A percentile compares a stretch with the other conserved stretches of the same genome.
phyloP scores from a whole-genome alignment of 73 alveolate species.

The Effrenium voratum region DNA sequence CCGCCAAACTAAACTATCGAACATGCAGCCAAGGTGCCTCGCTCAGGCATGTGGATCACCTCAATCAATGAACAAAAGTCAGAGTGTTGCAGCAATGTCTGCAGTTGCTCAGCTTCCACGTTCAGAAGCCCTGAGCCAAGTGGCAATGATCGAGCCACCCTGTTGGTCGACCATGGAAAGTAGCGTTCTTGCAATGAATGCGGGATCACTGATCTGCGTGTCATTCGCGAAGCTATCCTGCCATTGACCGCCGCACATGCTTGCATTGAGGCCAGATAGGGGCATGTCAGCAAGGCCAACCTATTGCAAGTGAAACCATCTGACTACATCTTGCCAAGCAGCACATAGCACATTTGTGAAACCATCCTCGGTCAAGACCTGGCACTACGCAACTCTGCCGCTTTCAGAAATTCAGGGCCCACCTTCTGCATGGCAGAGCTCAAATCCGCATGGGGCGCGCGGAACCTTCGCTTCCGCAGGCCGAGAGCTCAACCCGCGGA shows the following conservation, averaged over 20 bases:
- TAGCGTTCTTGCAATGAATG: conserved; percentile 43
- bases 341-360: conserved; percentile 78
- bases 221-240: conserved; percentile 82
- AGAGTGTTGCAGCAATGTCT: neutral
- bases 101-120: too few relatives aligned
- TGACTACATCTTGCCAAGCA: neutral
- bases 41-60: conserved; percentile 82
- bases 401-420: neutral
- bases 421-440: conserved; percentile 78
- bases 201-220: conserved; percentile 52
- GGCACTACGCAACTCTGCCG: neutral
- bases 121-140: neutral
- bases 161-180: conserved; percentile 52
- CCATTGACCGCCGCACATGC: neutral
- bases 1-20: neutral
- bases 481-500: too few relatives aligned
- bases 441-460: conserved; percentile 76
- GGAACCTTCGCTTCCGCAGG: conserved; percentile 24
- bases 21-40: neutral
- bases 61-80: neutral
- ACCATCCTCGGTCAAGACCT: conserved; percentile 54
- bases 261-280: neutral
- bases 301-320: neutral
- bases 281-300: neutral
- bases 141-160: conserved; percentile 47